Evolutionary conservation across 192 early-diverging fungal species (phyloP), one percentile per base, ranked within the genome.

Genomic region (Umbelopsis sp.): DNA sequence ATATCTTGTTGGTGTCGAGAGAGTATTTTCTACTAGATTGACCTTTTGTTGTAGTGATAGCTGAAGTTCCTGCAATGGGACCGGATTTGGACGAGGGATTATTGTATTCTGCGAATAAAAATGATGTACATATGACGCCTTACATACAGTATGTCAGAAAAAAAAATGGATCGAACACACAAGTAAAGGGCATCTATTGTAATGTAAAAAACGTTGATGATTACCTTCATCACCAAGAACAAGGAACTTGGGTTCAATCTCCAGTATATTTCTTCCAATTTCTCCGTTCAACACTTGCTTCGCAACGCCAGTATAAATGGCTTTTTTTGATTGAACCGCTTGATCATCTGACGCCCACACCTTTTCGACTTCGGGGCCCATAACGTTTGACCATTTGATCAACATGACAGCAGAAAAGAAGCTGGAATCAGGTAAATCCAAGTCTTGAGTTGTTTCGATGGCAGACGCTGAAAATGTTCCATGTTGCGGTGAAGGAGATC

Each of bases 211-310:
- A n/a, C n/a, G n/a, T n/a, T n/a, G n/a, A n/a, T n/a, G 6, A 4
- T n/a, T 49, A 78, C 77, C 80, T 74, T 78, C 77, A 66, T 78
- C 80, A 16, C 81, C 79, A 3, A 86, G 71, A 3, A 86, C 76
- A 0, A 86, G 71, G 73, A 83, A 82, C 68, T 86, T 86, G 16
- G 84, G 73, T 49, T 86, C 84, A 8, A 83, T 71, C 8, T 71
- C 68, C 8, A 77, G 70, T 0, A 73, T 69, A 17, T 70, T 71
- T 14, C 84, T 71, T 45, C 83, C 81, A 50, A 86, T 83, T 44
- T 86, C 84, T 2, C 84, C 84, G 49, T 83, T 86, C 66, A 86
- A 67, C 36, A 86, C 76, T 45, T 86, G 84, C 65, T 83, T 80
- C 12, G 80, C 82, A 53, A 83, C 77, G 21, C 73, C 71, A 44